These are phyloP conservation scores for Inga leiocalycina DNA, from an alignment of 306 rosid species.

Conservation along the genomic window DNA sequence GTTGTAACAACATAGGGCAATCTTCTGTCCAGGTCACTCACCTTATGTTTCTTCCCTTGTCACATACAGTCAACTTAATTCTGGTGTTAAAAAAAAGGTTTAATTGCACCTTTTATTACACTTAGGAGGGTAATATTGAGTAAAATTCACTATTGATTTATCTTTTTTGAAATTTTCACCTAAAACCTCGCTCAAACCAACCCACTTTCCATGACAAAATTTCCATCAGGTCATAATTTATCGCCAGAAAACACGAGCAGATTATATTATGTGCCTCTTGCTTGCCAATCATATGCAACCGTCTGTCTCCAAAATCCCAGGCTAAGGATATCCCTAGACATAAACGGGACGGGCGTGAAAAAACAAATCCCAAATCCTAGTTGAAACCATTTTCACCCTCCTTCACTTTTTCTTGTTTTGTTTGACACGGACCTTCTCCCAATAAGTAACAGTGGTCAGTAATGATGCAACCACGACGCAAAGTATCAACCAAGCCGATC, in stretches of 20 bases:
- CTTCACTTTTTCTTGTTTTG: not conserved
- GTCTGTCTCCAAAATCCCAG: not conserved
- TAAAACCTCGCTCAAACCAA: not conserved
- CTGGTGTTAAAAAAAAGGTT: too few species aligned
- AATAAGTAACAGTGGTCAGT: constrained; percentile 24
- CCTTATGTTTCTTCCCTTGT: not conserved
- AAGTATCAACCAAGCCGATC: constrained; percentile 27
- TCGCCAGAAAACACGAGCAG: not conserved
- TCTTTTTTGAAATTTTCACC: not conserved
- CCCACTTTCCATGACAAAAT: too few species aligned
- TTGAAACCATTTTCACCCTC: not conserved
- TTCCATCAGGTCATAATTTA: not conserved
- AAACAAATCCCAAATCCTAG: not conserved
- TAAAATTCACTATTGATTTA: too few species aligned
- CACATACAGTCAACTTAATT: too few species aligned
- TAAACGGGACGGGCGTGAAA: not conserved
- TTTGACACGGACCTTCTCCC: not conserved
- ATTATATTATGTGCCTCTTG: not conserved
- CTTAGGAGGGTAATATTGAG: too few species aligned
- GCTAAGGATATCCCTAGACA: constrained; percentile 6
- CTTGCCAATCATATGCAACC: constrained; percentile 15
- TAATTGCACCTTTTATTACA: too few species aligned
- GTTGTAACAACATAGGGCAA: not conserved
- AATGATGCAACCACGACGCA: constrained; percentile 44
- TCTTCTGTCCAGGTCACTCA: not conserved